Evolutionary conservation across 2,329 filamentous ascomycete genomes (phyloP).

Genomic region (Tolypocladium endophyticum): DNA sequence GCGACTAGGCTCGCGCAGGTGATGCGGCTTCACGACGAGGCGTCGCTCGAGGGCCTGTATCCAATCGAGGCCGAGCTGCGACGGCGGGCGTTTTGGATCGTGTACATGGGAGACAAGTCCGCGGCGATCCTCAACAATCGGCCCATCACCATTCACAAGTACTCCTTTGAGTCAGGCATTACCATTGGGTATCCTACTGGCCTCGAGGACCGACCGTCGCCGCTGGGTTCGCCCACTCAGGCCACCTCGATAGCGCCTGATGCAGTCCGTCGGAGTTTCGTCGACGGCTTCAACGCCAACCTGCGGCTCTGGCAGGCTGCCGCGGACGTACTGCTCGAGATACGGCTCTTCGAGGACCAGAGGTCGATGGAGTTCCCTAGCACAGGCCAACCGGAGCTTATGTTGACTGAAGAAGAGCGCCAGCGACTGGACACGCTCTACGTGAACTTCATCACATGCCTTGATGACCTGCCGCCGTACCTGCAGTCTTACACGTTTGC

Average conservation of each 20-base stretch:
- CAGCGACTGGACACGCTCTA: conserved; percentile 23
- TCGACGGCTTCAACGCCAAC: conserved; percentile 31
- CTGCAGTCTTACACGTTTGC: conserved; percentile 19
- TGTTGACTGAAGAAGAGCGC: conserved; percentile 15
- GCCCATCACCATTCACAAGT: conserved; percentile 32
- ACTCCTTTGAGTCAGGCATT: conserved; percentile 28
- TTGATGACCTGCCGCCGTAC: conserved; percentile 26
- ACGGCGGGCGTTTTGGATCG: conserved; percentile 25
- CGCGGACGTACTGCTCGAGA: conserved; percentile 25
- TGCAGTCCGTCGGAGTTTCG: conserved; percentile 14
- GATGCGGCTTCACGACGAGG: conserved; percentile 31
- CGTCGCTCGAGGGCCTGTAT: conserved; percentile 20
- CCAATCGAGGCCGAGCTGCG: conserved; percentile 27
- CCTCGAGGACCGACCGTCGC: conserved; percentile 13
- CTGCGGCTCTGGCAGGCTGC: conserved; percentile 28
- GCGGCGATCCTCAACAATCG: conserved; percentile 27
- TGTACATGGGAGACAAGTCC: conserved; percentile 29
- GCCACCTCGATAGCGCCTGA: conserved; percentile 6
- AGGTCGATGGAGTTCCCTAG: conserved; percentile 4
- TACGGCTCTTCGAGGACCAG: conserved; percentile 20
- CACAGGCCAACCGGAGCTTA: not conserved
- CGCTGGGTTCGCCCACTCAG: conserved; percentile 3
- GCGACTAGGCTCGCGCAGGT: conserved; percentile 29
- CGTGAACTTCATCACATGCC: conserved; percentile 27
- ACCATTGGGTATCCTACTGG: conserved; percentile 23